Base-by-base conservation (phyloP, 768 basidiomycete species). In the Suillus americanus region DNA sequence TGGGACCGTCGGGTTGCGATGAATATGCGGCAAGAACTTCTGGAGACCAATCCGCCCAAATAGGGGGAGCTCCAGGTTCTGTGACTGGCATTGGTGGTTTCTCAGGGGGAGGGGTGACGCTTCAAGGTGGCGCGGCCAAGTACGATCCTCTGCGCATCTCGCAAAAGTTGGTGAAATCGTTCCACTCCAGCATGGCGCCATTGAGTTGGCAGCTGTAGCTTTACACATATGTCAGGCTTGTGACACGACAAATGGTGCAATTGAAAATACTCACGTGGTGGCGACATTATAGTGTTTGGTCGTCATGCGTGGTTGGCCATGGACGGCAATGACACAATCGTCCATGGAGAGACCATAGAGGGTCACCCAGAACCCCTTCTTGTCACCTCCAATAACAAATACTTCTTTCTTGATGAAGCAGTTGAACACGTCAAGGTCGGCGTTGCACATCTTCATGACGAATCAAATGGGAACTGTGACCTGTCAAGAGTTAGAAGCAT, bases 301-400 rank as follows among this genome's bases (percentile, higher is more conserved):
- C 1, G 20, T 8, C 20, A 45, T 45, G 20, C 18, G 8, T 1
- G 18, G 8, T 3, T 45, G 43, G 3, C 43, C 43, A 9, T 45
- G 20, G 1, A 20, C 1, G 3, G 43, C 43, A 9, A 45, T 8
- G 1, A 9, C 9, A 3, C 43, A 45, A 9, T 18, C 8, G 16
- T 45, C 20, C 0, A 6, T 20, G 18, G 20, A 45, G 1, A 45
- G 0, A 2, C 3, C 18, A 3, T 45, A 45, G 0, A 45, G 20
- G 0, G 20, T 45, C 8, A 8, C 43, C 0, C 8, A 7, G 20
- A 45, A 45, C 1, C 43, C 45, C 20, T 45, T n/a, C 3, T n/a
- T 45, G 0, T 2, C 3, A 0, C 20, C 45, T 9, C 20, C 4
- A n/a, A 45, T n/a, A 9, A 45, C 1, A 3, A 9, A 45, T 2